Conservation (phyloP, 2,329 filamentous ascomycete genomes). For the Sporothrix mexicana region DNA sequence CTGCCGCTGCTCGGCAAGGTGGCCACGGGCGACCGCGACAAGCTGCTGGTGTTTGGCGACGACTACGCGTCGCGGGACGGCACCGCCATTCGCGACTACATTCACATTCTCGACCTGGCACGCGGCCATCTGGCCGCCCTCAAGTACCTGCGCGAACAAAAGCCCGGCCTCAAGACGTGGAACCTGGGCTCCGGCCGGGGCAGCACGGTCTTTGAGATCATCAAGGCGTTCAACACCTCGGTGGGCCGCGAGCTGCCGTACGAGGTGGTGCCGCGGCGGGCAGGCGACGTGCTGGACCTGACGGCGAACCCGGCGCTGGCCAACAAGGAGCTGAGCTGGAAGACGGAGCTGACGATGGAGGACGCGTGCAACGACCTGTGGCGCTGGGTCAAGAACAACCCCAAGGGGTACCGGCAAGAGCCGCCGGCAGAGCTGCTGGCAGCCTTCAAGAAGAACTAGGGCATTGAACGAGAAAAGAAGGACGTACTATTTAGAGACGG, state of each 20-base stretch:
- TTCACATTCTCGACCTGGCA: conserved; percentile 91
- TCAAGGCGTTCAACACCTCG: conserved; percentile 88
- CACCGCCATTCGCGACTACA: conserved; percentile 96
- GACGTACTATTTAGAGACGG: not conserved
- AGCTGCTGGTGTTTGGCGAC: conserved; percentile 92
- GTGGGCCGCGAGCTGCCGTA: conserved; percentile 88
- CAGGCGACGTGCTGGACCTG: conserved; percentile 91
- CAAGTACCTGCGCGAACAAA: conserved; percentile 81
- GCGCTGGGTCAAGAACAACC: conserved; percentile 97
- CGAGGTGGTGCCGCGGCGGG: conserved; percentile 79
- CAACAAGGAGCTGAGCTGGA: conserved; percentile 89
- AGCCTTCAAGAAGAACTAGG: conserved; percentile 48
- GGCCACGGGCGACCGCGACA: conserved; percentile 91
- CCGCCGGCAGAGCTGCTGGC: conserved; percentile 84
- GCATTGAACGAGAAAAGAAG: too few relatives aligned
- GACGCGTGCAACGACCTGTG: conserved; percentile 93
- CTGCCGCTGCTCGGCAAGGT: conserved; percentile 94
- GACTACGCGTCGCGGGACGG: conserved; percentile 92
- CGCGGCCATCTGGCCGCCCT: conserved; percentile 86
- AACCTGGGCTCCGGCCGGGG: conserved; percentile 94
- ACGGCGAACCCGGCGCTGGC: conserved; percentile 89
- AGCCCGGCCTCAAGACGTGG: conserved; percentile 93
- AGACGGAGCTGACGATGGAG: conserved; percentile 87
- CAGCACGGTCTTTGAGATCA: conserved; percentile 95
- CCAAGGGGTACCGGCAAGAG: conserved; percentile 88